Percentiles rank a stretch among this genome's conserved stretches.
These are phyloP conservation scores for Heterococcus sp. DNA, from an alignment of 108 stramenopile genomes.

Conservation along the genomic window DNA sequence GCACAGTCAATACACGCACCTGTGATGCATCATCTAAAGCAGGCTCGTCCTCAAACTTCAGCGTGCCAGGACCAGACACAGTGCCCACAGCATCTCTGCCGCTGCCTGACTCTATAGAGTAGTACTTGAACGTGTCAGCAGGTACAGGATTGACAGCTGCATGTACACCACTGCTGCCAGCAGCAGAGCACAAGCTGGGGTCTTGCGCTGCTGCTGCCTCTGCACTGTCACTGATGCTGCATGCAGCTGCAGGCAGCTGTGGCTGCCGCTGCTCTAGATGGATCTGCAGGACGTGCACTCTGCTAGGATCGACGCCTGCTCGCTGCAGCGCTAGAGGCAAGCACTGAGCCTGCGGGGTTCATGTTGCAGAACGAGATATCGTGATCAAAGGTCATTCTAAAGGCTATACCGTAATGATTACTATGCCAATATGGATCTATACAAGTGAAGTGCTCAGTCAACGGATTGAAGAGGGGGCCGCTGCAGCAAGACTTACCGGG, in stretches of 20 bases:
- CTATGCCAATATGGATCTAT: too few species aligned
- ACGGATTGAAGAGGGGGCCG: too few species aligned
- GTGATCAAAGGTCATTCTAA: too few species aligned
- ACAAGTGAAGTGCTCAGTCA: too few species aligned
- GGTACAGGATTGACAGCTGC: background rate
- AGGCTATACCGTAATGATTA: too few species aligned
- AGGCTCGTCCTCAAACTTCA: constrained; percentile 30
- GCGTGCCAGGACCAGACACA: constrained; percentile 32
- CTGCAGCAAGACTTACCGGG: background rate
- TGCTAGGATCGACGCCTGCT: constrained; percentile 34
- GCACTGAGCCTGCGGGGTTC: constrained; percentile 2
- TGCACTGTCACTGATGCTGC: too few species aligned
- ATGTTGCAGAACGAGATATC: too few species aligned
- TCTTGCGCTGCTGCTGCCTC: background rate
- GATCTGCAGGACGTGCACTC: constrained; percentile 25
- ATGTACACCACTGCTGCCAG: background rate
- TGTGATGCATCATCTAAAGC: too few species aligned
- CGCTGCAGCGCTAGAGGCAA: constrained; percentile 19
- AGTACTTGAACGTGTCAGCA: constrained; percentile 6
- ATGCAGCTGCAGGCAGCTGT: background rate
- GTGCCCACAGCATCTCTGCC: constrained; percentile 41
- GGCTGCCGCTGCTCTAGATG: background rate
- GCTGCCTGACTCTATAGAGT: constrained; percentile 29
- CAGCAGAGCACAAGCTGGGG: background rate
- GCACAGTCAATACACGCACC: too few species aligned